Conservation (phyloP, 2,329 filamentous ascomycete genomes). For the Botrytis porri region DNA sequence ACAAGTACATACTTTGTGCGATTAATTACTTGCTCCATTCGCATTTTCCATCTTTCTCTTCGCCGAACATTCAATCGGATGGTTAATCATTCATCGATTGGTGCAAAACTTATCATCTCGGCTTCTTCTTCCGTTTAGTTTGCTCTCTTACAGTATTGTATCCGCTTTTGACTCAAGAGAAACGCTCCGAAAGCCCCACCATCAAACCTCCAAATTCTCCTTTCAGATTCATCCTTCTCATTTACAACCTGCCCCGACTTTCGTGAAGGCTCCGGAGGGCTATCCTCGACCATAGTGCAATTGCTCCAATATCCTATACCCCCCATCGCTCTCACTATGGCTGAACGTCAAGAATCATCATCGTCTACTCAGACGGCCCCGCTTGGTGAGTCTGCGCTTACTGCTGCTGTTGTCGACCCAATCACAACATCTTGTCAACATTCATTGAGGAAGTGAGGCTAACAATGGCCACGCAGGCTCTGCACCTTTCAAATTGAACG, state of each 20-base stretch:
- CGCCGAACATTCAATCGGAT: neutral
- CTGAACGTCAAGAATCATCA: conserved; percentile 24
- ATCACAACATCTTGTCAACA: conserved; percentile 20
- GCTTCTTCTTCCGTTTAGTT: conserved; percentile 15
- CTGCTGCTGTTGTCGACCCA: conserved; percentile 21
- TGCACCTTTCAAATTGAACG: conserved; percentile 19
- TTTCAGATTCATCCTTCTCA: conserved; percentile 19
- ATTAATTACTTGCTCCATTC: neutral
- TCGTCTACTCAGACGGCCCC: conserved; percentile 21
- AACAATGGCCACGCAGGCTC: conserved; percentile 5
- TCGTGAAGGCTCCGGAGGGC: conserved; percentile 20
- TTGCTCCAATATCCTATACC: conserved; percentile 9
- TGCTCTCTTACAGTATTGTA: neutral
- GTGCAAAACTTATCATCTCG: conserved; percentile 12
- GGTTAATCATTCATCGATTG: conserved; percentile 5
- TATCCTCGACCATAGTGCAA: conserved; percentile 20
- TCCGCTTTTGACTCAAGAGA: conserved; percentile 20
- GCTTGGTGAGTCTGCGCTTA: conserved; percentile 33
- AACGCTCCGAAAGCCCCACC: conserved; percentile 23
- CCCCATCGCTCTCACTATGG: conserved; percentile 24
- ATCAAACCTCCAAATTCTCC: conserved; percentile 22
- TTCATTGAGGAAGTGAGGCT: neutral
- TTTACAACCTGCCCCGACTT: conserved; percentile 13
- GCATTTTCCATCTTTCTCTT: neutral
- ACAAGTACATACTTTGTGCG: neutral